Percentiles rank a stretch among this genome's conserved stretches.
phyloP scores from a whole-genome alignment of 352 stramenopile species.

The Phytophthora citrophthora region DNA sequence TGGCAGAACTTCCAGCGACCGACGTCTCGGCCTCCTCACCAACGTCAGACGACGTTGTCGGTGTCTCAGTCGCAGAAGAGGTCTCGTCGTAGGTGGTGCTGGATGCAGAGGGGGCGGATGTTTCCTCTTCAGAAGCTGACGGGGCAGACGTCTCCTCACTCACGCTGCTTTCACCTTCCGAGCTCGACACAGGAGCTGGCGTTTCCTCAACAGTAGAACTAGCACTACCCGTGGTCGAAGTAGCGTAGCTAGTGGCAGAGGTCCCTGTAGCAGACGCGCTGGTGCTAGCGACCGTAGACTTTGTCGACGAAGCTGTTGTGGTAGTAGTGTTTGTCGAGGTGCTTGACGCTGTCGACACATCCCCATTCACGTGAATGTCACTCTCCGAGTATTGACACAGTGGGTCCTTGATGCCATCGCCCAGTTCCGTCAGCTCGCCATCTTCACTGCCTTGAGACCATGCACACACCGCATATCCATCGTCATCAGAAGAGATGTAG shows the following conservation, averaged over 20 bases:
- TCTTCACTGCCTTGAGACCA: not conserved
- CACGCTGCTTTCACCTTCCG: constrained; percentile 7
- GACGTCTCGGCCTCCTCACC: constrained; percentile 13
- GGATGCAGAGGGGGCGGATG: constrained; percentile 1
- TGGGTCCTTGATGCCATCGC: not conserved
- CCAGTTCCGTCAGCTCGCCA: not conserved
- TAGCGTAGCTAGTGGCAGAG: constrained; percentile 7
- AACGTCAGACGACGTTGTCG: constrained; percentile 5
- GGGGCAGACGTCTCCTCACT: constrained; percentile 10
- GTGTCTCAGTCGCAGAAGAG: constrained; percentile 8
- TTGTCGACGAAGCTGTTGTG: not conserved
- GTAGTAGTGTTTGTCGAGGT: not conserved
- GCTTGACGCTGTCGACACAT: not conserved
- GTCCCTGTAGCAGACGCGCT: not conserved
- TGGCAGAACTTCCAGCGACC: constrained; percentile 9
- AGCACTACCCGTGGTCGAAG: constrained; percentile 12
- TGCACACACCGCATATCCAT: not conserved
- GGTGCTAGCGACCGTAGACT: constrained; percentile 6
- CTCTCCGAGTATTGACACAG: constrained; percentile 3
- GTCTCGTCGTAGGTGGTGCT: not conserved
- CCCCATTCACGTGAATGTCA: not conserved
- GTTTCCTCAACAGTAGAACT: constrained; percentile 9
- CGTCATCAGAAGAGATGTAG: not conserved
- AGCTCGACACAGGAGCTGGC: constrained; percentile 11
- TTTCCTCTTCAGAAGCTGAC: constrained; percentile 16